Percentiles rank a stretch among this genome's conserved stretches.
phyloP scores from a whole-genome alignment of 2,329 filamentous ascomycete genomes.

The Gaeumannomyces tritici region DNA sequence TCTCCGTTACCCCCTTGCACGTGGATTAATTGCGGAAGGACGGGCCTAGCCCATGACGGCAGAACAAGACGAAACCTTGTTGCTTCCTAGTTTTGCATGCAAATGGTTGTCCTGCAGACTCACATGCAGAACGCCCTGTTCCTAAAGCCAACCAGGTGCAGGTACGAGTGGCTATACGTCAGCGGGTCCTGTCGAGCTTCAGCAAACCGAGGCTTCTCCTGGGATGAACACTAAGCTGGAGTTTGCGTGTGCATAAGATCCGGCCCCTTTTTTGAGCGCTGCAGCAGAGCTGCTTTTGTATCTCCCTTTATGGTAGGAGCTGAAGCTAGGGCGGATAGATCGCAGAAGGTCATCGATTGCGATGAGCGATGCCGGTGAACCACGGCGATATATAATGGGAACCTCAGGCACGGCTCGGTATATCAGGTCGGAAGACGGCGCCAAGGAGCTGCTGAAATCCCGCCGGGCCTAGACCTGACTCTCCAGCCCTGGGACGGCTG shows the following conservation, averaged over 20 bases:
- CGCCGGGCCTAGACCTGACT: background rate
- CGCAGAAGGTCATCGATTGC: too few relatives aligned
- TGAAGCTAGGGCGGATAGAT: too few relatives aligned
- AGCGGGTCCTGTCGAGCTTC: too few relatives aligned
- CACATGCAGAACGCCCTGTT: background rate
- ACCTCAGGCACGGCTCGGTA: background rate
- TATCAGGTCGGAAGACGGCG: background rate
- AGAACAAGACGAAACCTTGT: background rate
- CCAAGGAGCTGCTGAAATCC: background rate
- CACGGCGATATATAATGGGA: background rate
- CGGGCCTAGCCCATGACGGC: too few relatives aligned
- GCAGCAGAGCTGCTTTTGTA: too few relatives aligned
- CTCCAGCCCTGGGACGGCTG: background rate
- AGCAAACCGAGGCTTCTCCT: too few relatives aligned
- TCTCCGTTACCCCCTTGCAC: too few relatives aligned
- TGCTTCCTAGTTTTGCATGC: background rate
- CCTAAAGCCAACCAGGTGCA: background rate
- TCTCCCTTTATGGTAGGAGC: too few relatives aligned
- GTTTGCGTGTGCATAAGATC: too few relatives aligned
- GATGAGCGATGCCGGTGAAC: too few relatives aligned
- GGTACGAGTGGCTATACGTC: background rate
- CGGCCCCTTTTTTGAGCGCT: too few relatives aligned
- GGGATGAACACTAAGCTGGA: too few relatives aligned
- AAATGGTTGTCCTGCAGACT: background rate
- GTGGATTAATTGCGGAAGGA: background rate